phyloP scores from a whole-genome alignment of 2,329 filamentous ascomycete species.

The Sclerotiophoma versabilis region DNA sequence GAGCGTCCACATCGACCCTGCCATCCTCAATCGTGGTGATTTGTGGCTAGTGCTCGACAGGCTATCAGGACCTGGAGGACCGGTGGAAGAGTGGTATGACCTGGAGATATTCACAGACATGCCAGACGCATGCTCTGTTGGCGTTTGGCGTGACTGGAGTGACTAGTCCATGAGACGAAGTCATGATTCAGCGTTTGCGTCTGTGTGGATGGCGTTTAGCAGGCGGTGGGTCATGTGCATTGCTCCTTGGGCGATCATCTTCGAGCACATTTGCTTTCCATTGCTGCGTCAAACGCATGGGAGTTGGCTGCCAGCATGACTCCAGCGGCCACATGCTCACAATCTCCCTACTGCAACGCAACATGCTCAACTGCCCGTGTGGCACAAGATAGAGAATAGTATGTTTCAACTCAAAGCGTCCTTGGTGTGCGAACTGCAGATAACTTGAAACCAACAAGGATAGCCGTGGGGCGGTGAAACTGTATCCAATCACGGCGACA shows the following conservation, averaged over 20 bases:
- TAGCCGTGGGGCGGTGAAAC: slow-evolving; percentile 30
- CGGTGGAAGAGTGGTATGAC: slow-evolving; percentile 58
- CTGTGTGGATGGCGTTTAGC: slow-evolving; percentile 12
- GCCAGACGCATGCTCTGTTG: slow-evolving; percentile 52
- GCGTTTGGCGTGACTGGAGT: slow-evolving; percentile 56
- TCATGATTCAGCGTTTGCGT: slow-evolving; percentile 20
- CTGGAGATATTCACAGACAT: slow-evolving; percentile 58
- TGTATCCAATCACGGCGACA: slow-evolving; percentile 37
- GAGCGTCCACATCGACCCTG: slow-evolving; percentile 77
- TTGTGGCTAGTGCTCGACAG: slow-evolving; percentile 85
- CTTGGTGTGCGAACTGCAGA: slow-evolving; percentile 14
- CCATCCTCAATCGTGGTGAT: slow-evolving; percentile 61
- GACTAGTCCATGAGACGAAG: slow-evolving; percentile 31
- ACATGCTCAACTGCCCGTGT: not conserved
- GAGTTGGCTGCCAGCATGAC: slow-evolving; percentile 4
- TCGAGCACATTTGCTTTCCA: not conserved
- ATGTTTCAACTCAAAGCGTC: not conserved
- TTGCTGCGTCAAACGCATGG: not conserved
- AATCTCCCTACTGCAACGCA: not conserved
- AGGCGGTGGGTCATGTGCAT: slow-evolving; percentile 17
- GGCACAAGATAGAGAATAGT: slow-evolving; percentile 13
- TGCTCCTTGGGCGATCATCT: not conserved
- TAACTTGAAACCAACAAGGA: slow-evolving; percentile 22
- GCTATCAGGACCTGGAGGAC: slow-evolving; percentile 65
- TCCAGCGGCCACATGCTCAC: slow-evolving; percentile 1